Evolutionary conservation across 2,329 filamentous ascomycete genomes (phyloP).

Genomic region (Claviceps maximensis): DNA sequence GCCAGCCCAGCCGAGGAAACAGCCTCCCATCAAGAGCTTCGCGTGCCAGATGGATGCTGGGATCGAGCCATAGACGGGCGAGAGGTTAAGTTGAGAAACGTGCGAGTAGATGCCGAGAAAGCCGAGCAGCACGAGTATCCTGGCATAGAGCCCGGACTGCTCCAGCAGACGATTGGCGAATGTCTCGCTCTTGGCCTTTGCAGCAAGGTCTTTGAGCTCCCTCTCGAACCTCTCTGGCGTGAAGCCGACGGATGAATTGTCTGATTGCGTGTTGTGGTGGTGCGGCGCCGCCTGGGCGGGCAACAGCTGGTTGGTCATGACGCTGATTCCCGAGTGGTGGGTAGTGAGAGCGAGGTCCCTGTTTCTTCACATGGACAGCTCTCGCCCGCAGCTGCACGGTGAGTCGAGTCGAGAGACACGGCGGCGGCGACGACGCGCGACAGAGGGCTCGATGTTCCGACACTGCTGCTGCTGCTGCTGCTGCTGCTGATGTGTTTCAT

Average conservation of each 20-base stretch:
- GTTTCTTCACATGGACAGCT: not conserved
- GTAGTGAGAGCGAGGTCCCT: not conserved
- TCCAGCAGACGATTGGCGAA: slow-evolving; percentile 19
- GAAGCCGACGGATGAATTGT: slow-evolving; percentile 18
- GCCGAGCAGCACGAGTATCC: slow-evolving; percentile 16
- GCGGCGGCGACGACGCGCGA: not conserved
- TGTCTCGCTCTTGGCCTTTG: slow-evolving; percentile 24
- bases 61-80: slow-evolving; percentile 80
- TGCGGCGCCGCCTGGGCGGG: not conserved
- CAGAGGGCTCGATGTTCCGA: not conserved
- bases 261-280: not conserved
- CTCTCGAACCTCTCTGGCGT: slow-evolving; percentile 40
- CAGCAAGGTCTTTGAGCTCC: slow-evolving; percentile 38
- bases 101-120: slow-evolving; percentile 48
- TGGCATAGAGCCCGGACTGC: slow-evolving; percentile 27
- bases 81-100: slow-evolving; percentile 62
- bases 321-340: not conserved
- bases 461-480: no score
- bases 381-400: not conserved
- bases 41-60: slow-evolving; percentile 62
- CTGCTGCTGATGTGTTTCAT: slow-evolving; percentile 1
- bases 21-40: slow-evolving; percentile 49
- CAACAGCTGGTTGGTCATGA: not conserved
- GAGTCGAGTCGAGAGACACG: not conserved
- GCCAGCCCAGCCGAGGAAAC: slow-evolving; percentile 58